Evolutionary conservation across 2,329 filamentous ascomycete genomes (phyloP).

Genomic region (Fusarium graminum): DNA sequence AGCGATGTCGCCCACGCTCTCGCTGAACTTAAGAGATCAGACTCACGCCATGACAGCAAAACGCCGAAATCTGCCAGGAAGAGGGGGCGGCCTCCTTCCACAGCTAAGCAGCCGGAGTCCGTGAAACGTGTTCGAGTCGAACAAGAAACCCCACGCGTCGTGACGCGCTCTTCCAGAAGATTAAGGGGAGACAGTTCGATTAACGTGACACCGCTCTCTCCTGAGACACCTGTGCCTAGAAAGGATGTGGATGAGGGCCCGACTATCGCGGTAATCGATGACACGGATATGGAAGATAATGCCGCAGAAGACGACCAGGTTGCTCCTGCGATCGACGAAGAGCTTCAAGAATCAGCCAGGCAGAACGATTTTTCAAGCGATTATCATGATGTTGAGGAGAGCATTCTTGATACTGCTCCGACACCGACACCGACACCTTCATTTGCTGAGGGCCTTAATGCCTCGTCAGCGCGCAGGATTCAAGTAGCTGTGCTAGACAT

Average conservation of each 20-base stretch:
- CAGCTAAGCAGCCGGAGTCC: no score
- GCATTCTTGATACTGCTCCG: background rate
- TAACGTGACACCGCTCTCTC: no score
- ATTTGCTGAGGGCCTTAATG: background rate
- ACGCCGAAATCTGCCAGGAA: background rate
- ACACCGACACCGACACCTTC: background rate
- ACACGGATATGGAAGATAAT: background rate
- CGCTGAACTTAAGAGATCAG: background rate
- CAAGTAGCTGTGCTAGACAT: background rate
- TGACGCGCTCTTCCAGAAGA: conserved; percentile 1
- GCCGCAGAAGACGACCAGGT: background rate
- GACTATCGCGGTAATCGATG: background rate
- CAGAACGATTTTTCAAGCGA: background rate
- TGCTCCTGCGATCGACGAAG: background rate
- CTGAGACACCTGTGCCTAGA: background rate
- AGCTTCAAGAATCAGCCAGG: background rate
- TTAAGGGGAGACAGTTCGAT: background rate
- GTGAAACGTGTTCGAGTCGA: background rate
- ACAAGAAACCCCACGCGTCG: background rate
- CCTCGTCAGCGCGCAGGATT: background rate
- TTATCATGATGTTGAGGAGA: background rate
- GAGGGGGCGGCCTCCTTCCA: background rate
- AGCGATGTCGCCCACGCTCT: background rate
- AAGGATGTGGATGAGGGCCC: no score
- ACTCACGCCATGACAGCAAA: background rate